Evolutionary conservation across 2,329 filamentous ascomycete genomes (phyloP), one percentile per base, ranked within the genome.

Genomic region (Pestalotiopsis sp.): DNA sequence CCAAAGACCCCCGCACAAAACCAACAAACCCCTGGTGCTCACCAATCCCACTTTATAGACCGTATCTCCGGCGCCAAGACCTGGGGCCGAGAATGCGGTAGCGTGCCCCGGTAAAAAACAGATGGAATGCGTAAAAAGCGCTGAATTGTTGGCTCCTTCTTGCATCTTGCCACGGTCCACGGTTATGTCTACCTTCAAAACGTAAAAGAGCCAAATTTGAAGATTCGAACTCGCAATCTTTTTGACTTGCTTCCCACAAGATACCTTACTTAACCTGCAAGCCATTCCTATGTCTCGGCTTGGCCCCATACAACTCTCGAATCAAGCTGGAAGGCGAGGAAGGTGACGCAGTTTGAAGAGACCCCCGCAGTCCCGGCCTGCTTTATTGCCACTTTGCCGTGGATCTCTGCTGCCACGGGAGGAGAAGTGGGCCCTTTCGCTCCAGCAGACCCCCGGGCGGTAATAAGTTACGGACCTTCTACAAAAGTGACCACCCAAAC

Each of bases 21-120:
- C 38, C 27, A 39, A 14, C 38, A n/a, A 39, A 20, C 59, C 59
- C 31, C 59, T 62, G 59, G n/a, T 41, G 23, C 59, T 36, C 27
- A 62, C 31, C 36, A 36, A 62, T 23, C 31, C 36, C n/a, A 62
- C 59, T 62, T 62, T 38, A 41, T 62, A 62, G 27, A n/a, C 31
- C 27, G n/a, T 38, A 20, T 52, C 45, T 23, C 59, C 59, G 31
- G 59, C 23, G 59, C 59, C 59, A 62, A 62, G 59, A 62, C 27
- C 59, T 62, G 59, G 59, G 59, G 59, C 36, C 59, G 59, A 62
- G 31, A 36, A 27, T 27, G 14, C 57, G 57, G 27, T 59, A 59
- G 57, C 57, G 12, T 41, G 59, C 59, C 59, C 59, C 59, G 59
- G 59, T 39, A 38, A 62, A 20, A 20, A 62, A 52, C 6, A 9